Evolutionary conservation across 192 early-diverging fungal species (phyloP), one percentile per base, ranked within the genome.

Genomic region (Linnemannia exigua): DNA sequence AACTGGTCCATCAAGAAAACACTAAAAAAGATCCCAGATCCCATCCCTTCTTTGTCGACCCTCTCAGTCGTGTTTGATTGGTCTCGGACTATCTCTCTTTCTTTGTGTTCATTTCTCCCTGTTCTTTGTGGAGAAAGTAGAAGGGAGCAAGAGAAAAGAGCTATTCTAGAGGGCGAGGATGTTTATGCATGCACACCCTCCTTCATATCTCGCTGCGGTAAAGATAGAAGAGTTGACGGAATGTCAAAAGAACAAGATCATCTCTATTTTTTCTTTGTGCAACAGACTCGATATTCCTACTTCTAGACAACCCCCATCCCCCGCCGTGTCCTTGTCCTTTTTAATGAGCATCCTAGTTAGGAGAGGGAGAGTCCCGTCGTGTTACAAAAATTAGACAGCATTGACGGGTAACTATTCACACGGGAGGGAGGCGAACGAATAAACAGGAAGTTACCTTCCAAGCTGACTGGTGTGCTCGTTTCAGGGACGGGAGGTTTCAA

Each of bases 1-100:
- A 63, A 63, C 58, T 63, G 58, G 58, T 63, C 28, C 58, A 63
- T 63, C 58, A 63, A 58, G 28, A 63, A 63, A 31, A 63, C 3
- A 44, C 9, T 9, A 63, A 15, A 25, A 63, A 63, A 31, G 1
- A 1, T 15, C 28, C 58, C 41, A 44, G 14, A 63, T 7, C 11
- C 58, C 44, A 8, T 46, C 44, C 17, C 15, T 50, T 50, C 48
- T 50, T 50, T 50, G 48, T 14, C 15, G 9, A 17, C 15, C 0
- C 9, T 54, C 52, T 1, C 58, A 63, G 28, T 31, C 9, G 28
- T 11, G 58, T 31, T 15, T 63, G 58, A 63, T 31, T 63, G 58
- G 58, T 54, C 3, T n/a, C n/a, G 9, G 9, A 9, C 9, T 44
- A 9, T 44, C 58, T 63, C 8, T 63, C 31, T 14, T 63, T 25